Base-by-base conservation (phyloP, 2,329 filamentous ascomycete species). In the Epichloe hybrida region DNA sequence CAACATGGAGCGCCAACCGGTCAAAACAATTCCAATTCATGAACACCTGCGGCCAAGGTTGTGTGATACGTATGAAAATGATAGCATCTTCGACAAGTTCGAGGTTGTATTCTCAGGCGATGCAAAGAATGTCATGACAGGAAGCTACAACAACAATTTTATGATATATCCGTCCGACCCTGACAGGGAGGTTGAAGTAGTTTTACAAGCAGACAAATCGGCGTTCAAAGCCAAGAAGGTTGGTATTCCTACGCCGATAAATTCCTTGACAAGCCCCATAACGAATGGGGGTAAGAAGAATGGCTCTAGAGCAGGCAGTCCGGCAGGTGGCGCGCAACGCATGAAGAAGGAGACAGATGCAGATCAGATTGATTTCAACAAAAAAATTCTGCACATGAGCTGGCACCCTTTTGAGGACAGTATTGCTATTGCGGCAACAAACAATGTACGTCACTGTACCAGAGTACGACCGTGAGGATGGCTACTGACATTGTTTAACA, bases 161-260 rank as follows among this genome's bases (percentile, higher is more conserved):
- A 98, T 98, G 93, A 98, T 98, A 64, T 98, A 97, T 68, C 93
- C 93, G 4, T 93, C 90, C 27, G 91, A 97, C 62, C 87, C 90
- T 6, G 88, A 91, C 58, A 94, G 94, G 72, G 93, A 98, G 66
- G 91, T 91, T 3, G 93, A 98, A 69, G 90, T 98, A 46, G 93
- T 98, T 45, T 74, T 98, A 52, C 93, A 98, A 69, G 93, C 93
- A 39, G 93, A 98, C 68, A 98, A 98, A 74, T 95, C 89, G 51
- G 93, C 93, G 11, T 98, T 98, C 81, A 98, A 98, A 73, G 93
- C 93, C 37, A 98, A 98, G 83, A 98, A 97, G 76, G 91, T 98
- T 57, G 93, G 93, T 55, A 88, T 98, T 48, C 93, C 93, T 40
- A 97, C 90, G 49, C 93, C 93, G 37, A 97, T 98, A 76, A 96